These are phyloP conservation scores for Elaphomyces granulatus DNA, from an alignment of 495 filamentous ascomycete genomes.

Conservation along the genomic window DNA sequence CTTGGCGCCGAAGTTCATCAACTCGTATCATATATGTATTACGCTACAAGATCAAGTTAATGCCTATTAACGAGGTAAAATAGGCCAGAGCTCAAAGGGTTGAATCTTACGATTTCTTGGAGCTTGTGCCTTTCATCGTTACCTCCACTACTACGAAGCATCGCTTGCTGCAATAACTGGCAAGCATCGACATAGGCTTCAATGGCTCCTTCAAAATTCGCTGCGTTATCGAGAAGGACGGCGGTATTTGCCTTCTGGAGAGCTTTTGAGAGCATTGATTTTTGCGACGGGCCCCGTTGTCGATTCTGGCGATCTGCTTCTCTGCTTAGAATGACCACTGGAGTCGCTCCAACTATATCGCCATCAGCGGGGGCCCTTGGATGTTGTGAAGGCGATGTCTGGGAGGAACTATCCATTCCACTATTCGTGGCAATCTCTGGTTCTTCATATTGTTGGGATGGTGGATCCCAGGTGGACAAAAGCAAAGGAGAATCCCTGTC, in stretches of 20 bases:
- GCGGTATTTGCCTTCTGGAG: slow-evolving; percentile 91
- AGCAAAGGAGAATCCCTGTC: too few species aligned
- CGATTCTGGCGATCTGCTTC: slow-evolving; percentile 20
- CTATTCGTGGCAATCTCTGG: too few species aligned
- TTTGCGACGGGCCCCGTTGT: slow-evolving; percentile 49
- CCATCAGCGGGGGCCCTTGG: too few species aligned
- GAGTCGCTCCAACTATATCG: too few species aligned
- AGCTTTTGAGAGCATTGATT: slow-evolving; percentile 84
- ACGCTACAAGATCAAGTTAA: slow-evolving; percentile 44
- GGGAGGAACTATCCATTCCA: too few species aligned
- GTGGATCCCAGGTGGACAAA: too few species aligned
- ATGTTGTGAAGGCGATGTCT: too few species aligned
- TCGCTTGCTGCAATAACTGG: slow-evolving; percentile 68
- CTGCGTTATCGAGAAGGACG: slow-evolving; percentile 84
- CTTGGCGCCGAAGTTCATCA: slow-evolving; percentile 60
- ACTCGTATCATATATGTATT: slow-evolving; percentile 83
- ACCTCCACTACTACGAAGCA: slow-evolving; percentile 62
- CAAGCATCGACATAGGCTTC: slow-evolving; percentile 87
- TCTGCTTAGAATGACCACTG: too few species aligned
- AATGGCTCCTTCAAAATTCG: slow-evolving; percentile 86
- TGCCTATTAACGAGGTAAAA: slow-evolving; percentile 5
- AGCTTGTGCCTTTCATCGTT: slow-evolving; percentile 74
- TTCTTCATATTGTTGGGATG: too few species aligned
- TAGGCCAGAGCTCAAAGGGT: background rate
- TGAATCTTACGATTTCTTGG: slow-evolving; percentile 69